Evolutionary conservation across 2,329 filamentous ascomycete species (phyloP), one percentile per base, ranked within the genome.

Genomic region (Pseudonectria buxi): DNA sequence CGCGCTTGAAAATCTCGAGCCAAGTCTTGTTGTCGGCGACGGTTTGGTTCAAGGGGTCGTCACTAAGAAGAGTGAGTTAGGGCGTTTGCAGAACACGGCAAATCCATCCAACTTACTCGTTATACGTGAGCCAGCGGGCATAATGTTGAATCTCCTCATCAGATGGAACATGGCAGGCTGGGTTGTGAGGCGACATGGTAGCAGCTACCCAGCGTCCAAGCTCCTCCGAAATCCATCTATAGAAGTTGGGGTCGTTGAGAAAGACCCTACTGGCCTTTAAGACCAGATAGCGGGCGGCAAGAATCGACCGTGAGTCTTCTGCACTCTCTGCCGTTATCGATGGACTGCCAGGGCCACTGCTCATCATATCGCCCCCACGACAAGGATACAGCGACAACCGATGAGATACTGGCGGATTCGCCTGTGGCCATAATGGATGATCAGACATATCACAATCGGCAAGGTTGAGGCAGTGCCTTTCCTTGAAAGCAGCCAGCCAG

Each of bases 131-230:
- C 46, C 50, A 53, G 6, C 50, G 40, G 0, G 50, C 50, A n/a
- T 53, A 51, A 22, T 53, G 50, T 2, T 53, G 50, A 7, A 53
- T 51, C 28, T 53, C 50, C 15, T 49, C 41, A 6, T 53, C 50
- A 0, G 46, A 42, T 1, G 50, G 50, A 0, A 53, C 33, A 3
- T 51, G 39, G 14, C 40, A 44, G 0, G 45, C 43, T 0, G 50
- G 50, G 2, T 53, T 53, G 7, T 53, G 44, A 0, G 50, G 43
- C 0, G 50, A 53, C 40, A 53, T 50, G 10, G 52, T 53, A 2
- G 41, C 48, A 1, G 40, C 37, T 2, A 53, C 48, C 50, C 50
- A 53, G 6, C 50, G 42, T 6, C 43, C 26, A 0, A 53, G 15
- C 14, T 53, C 50, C 9, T 45, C 41, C 0, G 44, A 47, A 1